Evolutionary conservation across 306 rosid genomes (phyloP).

Genomic region (Prinsepia uniflora): DNA sequence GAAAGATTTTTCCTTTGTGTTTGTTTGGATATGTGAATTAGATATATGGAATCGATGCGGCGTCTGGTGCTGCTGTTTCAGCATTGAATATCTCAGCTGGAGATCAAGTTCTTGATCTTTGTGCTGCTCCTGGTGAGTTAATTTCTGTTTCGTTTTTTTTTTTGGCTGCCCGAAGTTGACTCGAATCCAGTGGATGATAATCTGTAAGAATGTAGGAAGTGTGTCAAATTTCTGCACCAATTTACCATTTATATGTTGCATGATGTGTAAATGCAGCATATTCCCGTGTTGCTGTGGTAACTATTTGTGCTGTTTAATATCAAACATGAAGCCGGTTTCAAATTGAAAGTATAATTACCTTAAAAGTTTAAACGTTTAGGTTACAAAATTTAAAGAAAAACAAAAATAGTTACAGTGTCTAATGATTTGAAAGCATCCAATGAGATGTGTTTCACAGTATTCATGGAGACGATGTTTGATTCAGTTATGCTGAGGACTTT

Average conservation of each 20-base stretch:
- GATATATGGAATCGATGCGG: slow-evolving; percentile 96
- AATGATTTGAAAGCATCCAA: neutral
- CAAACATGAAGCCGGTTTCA: neutral
- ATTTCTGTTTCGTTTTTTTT: neutral
- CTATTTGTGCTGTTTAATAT: neutral
- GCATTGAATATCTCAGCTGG: slow-evolving; percentile 65
- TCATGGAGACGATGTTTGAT: neutral
- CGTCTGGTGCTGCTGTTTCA: slow-evolving; percentile 92
- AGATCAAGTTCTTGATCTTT: slow-evolving; percentile 88
- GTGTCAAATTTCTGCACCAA: neutral
- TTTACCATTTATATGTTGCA: neutral
- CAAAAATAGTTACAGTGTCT: neutral
- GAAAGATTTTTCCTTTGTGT: neutral
- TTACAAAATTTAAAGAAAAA: neutral
- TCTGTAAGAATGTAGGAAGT: neutral
- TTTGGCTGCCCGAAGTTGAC: neutral
- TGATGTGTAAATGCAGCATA: neutral
- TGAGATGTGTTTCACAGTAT: too few species aligned
- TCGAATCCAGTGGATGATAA: neutral
- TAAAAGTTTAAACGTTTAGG: neutral
- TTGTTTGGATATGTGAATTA: slow-evolving; percentile 19
- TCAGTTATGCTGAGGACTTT: neutral
- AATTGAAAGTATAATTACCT: neutral
- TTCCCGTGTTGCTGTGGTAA: neutral
- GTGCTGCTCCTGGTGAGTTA: slow-evolving; percentile 89